A percentile compares a stretch with the other conserved stretches of the same genome.
Conservation (phyloP, 805 yeast genomes). For the Yamadazyma scolyti region DNA sequence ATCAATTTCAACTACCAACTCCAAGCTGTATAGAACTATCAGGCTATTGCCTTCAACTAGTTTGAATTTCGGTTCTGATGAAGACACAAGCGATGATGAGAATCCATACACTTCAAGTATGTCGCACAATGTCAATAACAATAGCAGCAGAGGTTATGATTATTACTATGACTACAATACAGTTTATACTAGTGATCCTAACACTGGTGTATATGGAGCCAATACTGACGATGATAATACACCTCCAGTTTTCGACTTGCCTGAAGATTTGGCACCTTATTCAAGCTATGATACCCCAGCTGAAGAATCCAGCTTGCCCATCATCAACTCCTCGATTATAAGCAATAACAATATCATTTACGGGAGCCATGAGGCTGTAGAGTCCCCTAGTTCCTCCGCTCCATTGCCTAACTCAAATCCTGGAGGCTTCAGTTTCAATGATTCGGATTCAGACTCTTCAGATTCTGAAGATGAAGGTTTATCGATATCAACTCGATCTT, state of each 20-base stretch:
- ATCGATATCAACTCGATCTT: constrained; percentile 34
- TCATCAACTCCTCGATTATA: constrained; percentile 17
- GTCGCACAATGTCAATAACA: constrained; percentile 69
- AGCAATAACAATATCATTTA: constrained; percentile 7
- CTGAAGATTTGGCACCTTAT: constrained; percentile 42
- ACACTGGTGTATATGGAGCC: constrained; percentile 35
- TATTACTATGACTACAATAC: constrained; percentile 78
- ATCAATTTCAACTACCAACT: constrained; percentile 25
- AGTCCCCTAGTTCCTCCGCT: constrained; percentile 2
- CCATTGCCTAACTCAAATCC: too few relatives aligned
- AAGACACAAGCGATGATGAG: constrained; percentile 60
- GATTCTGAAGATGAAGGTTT: constrained; percentile 32
- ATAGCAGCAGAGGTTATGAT: constrained; percentile 63
- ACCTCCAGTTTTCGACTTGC: constrained; percentile 44
- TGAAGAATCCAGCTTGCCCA: constrained; percentile 22
- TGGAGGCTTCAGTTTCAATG: constrained; percentile 4
- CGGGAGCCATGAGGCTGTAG: constrained; percentile 2
- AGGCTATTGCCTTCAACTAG: constrained; percentile 84
- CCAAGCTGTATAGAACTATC: constrained; percentile 50
- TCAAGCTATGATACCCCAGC: constrained; percentile 35
- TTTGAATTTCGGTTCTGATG: constrained; percentile 68
- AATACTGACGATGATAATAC: constrained; percentile 7
- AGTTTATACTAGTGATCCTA: constrained; percentile 57
- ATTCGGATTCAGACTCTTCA: constrained; percentile 15
- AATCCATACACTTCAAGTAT: constrained; percentile 49